Evolutionary conservation across 331 rosid genomes (phyloP), one percentile per base, ranked within the genome.

Genomic region (Prunus yedoensis): DNA sequence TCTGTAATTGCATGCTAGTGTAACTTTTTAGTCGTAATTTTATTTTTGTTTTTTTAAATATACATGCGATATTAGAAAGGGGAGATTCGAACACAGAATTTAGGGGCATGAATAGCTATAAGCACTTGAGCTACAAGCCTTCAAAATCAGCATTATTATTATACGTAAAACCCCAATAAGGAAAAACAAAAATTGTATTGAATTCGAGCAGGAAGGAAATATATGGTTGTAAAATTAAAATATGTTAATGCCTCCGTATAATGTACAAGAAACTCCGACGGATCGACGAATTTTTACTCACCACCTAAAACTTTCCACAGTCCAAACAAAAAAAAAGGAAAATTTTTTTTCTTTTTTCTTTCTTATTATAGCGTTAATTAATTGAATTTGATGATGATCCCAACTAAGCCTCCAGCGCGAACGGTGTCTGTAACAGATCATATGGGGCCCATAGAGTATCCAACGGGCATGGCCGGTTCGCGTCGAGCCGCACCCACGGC

Each of bases 371-470:
- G 35, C 17, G 61, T 64, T 17, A n/a, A n/a, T n/a, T n/a, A n/a
- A n/a, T n/a, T n/a, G n/a, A 56, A 20, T 23, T 17, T 25, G 38
- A 25, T 20, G 23, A 62, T 62, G 32, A 18, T 10, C 10, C 61
- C 17, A 63, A 41, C 79, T 78, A 91, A 30, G 91, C 85, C 57
- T 89, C 97, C 1, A 94, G 85, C 23, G 89, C 74, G 20, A 80
- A 88, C 20, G 88, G 88, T 5, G 94, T 88, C 46, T 73, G 79
- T 35, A 90, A 81, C 3, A 94, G 92, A 78, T 94, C 99, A 60
- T 94, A 94, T 1, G 99, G 99, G 73, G 88, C 92, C 99, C 99
- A 94, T 21, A 94, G 80, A 8, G 96, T 89, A 72, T 94, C 99
- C 79, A 94, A 76, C 0, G 99, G 97, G 57, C 99, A 94, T 20